Evolutionary conservation across 208 protist genomes (phyloP).

Genomic region (Trypanosoma platydactyli): DNA sequence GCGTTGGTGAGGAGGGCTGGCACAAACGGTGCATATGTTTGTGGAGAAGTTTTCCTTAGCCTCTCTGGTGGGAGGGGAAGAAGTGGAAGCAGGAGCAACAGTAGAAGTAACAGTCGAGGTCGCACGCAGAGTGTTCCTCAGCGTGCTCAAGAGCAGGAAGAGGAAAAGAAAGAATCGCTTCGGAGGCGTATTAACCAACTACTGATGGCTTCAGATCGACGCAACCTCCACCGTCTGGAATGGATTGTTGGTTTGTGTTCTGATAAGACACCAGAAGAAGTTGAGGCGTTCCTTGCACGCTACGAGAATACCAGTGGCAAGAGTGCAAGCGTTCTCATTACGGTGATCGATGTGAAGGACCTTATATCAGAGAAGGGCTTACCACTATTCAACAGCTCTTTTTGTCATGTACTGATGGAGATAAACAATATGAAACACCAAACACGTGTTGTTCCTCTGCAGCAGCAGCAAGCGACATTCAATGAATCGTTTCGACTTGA

Average conservation of each 20-base stretch:
- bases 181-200: constrained; percentile 17
- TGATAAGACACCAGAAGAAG: not conserved
- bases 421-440: not conserved
- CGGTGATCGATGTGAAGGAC: constrained; percentile 17
- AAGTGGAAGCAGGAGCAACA: not conserved
- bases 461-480: constrained; percentile 14
- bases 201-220: constrained; percentile 4
- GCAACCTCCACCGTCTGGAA: constrained; percentile 41
- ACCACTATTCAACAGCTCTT: constrained; percentile 4
- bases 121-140: not conserved
- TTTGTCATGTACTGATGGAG: constrained; percentile 20
- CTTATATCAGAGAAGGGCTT: constrained; percentile 11
- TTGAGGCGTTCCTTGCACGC: constrained; percentile 13
- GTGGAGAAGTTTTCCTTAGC: constrained; percentile 36
- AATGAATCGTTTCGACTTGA: constrained; percentile 23
- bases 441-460: constrained; percentile 12
- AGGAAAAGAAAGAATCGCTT: constrained; percentile 22
- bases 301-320: not conserved
- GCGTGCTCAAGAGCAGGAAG: not conserved
- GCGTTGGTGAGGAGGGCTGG: constrained; percentile 41
- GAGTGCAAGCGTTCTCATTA: constrained; percentile 1
- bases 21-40: constrained; percentile 32
- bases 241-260: constrained; percentile 35
- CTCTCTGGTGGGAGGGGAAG: constrained; percentile 2
- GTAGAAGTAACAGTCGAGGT: not conserved